Base-by-base conservation (phyloP, 768 basidiomycete genomes). In the Tubosaeta sp. region DNA sequence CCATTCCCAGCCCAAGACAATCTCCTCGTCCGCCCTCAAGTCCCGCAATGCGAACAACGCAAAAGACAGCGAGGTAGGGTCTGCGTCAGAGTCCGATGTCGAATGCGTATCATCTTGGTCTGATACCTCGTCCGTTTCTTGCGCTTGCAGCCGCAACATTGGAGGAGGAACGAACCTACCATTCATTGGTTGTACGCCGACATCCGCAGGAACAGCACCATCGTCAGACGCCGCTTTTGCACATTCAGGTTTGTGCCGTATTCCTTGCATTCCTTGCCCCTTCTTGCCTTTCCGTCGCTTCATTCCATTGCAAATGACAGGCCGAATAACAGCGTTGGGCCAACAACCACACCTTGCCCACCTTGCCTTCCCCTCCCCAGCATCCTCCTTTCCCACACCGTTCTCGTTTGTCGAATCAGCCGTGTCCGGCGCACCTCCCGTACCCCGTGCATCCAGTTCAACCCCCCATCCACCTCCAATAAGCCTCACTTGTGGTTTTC, bases 1-100 rank as follows among this genome's bases (percentile, higher is more conserved):
- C 95, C 95, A 98, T 65, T 97, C 93, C 93, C 95, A 97, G 0
- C 88, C 88, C 0, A 97, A 71, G 0, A 94, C 83, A 17, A 97
- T 80, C 71, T 97, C 95, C 57, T 94, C 92, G 44, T 86, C 78
- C 32, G 81, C 81, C 50, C 78, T 79, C 57, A 97, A 76, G 55
- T 90, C 87, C 11, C 82, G 71, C 16, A 85, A 69, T 2, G 94
- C 89, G 57, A 93, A 95, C 0, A 97, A 73, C 0, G 84, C 92
- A 63, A 97, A 95, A 0, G 77, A 72, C 1, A 94, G 69, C 2
- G 73, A 68, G 12, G 73, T 62, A 31, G 71, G 59, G 46, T 65
- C 68, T 5, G 68, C 57, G 45, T 63, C 66, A 2, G 57, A 56
- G 7, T 65, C 57, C 3, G 52, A 59, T 10, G 52, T 27, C 8